Base-by-base conservation (phyloP, 2,329 filamentous ascomycete genomes). In the Paecilomyces sp. region DNA sequence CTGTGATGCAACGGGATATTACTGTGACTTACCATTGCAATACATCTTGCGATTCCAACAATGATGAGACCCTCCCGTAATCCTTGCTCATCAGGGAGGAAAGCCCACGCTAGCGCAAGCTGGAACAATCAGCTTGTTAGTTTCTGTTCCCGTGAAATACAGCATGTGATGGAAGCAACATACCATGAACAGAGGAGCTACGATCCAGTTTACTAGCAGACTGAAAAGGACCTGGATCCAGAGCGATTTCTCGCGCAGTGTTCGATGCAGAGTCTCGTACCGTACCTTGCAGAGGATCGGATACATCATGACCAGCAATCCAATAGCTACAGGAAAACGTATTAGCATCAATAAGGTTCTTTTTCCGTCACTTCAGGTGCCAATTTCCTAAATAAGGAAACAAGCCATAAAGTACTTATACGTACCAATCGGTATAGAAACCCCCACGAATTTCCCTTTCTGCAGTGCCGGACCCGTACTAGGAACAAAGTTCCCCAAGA, bases 301-400 rank as follows among this genome's bases (percentile, higher is more conserved):
- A 69, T 94, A 96, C 90, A 96, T 96, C 91, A 96, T 96, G 51
- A 95, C 86, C 1, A 96, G 80, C 0, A 96, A 77, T 0, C 91
- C 91, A 55, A 95, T 78, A 0, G 91, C 90, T 90, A 52, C 5
- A 50, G 51, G 12, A 61, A 34, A 24, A n/a, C 57, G 15, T 18
- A 3, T 15, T n/a, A 30, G 28, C 4, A 28, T 55, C 55, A 25
- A 57, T 58, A 34, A 53, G 67, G 2, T 2, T 15, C 8, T 33
- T 1, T 33, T 33, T 12, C 31, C 11, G 11, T 33, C 6, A 33
- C 25, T 28, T 28, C 25, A 33, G 62, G 66, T 22, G 18, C 58
- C 6, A 4, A 1, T 12, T 5, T 1, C 5, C 4, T 11, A 4
- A 24, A 9, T 12, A 31, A 11, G 6, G 24, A 18, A 12, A 25